These are phyloP conservation scores for Cytospora piceae DNA, from an alignment of 2,329 filamentous ascomycete genomes.

Conservation along the genomic window DNA sequence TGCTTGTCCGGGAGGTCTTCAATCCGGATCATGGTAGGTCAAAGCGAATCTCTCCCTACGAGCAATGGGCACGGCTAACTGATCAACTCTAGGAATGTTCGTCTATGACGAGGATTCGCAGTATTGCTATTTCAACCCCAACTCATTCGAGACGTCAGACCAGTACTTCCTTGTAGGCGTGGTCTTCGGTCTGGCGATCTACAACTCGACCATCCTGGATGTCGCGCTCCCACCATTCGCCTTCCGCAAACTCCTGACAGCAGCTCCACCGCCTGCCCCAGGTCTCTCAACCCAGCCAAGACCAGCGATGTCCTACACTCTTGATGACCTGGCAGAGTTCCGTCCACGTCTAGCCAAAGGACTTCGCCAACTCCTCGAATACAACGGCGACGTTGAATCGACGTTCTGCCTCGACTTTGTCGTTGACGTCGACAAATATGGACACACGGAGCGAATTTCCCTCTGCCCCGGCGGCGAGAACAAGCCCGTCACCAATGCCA, in stretches of 20 bases:
- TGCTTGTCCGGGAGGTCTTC: constrained; percentile 87
- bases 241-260: constrained; percentile 82
- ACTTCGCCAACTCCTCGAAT: constrained; percentile 76
- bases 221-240: constrained; percentile 86
- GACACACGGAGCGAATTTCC: constrained; percentile 65
- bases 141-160: constrained; percentile 86
- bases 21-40: constrained; percentile 81
- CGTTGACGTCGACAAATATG: constrained; percentile 77
- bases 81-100: constrained; percentile 69
- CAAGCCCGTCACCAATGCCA: constrained; percentile 78
- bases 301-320: constrained; percentile 69
- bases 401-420: constrained; percentile 85
- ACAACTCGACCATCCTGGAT: constrained; percentile 92
- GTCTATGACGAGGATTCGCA: constrained; percentile 88
- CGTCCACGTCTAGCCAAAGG: constrained; percentile 76
- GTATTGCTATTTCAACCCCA: constrained; percentile 92
- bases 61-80: neutral
- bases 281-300: constrained; percentile 60
- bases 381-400: constrained; percentile 79
- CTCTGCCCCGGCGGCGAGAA: constrained; percentile 75
- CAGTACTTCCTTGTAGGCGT: constrained; percentile 91
- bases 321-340: constrained; percentile 84
- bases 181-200: constrained; percentile 85
- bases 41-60: neutral
- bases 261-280: constrained; percentile 66